These are phyloP conservation scores for Nothophaeocryptopus gaeumannii DNA, from an alignment of 2,329 filamentous ascomycete species.

Conservation along the genomic window DNA sequence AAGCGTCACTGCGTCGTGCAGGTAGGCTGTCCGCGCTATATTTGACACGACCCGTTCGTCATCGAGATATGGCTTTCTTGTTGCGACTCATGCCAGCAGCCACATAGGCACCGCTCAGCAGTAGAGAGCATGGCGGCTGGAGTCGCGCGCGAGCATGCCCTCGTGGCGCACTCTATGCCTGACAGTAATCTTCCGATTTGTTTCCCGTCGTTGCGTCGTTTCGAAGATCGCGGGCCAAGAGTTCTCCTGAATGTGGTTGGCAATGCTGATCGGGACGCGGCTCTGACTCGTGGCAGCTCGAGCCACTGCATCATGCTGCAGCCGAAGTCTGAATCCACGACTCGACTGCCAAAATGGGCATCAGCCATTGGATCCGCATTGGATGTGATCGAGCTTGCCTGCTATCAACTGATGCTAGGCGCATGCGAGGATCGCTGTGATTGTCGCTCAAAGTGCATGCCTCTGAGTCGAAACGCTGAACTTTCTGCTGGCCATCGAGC, in stretches of 20 bases:
- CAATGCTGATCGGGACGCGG: constrained; percentile 9
- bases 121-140: constrained; percentile 2
- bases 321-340: constrained; percentile 7
- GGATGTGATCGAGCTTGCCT: neutral
- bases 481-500: neutral
- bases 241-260: constrained; percentile 16
- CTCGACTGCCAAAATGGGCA: constrained; percentile 4
- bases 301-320: constrained; percentile 19
- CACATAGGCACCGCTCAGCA: neutral
- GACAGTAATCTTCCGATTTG: constrained; percentile 6
- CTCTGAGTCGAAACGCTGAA: neutral
- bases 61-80: constrained; percentile 14
- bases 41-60: constrained; percentile 7
- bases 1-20: constrained; percentile 3
- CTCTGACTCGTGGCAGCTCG: constrained; percentile 16
- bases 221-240: constrained; percentile 7
- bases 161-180: neutral
- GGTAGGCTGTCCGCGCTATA: constrained; percentile 13
- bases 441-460: neutral
- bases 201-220: constrained; percentile 3
- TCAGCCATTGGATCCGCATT: constrained; percentile 6
- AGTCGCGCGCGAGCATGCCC: constrained; percentile 8
- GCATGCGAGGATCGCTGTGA: neutral
- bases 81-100: constrained; percentile 16
- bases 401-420: neutral